Conservation (phyloP, 2,329 filamentous ascomycete species). For the Aaosphaeria arxii region DNA sequence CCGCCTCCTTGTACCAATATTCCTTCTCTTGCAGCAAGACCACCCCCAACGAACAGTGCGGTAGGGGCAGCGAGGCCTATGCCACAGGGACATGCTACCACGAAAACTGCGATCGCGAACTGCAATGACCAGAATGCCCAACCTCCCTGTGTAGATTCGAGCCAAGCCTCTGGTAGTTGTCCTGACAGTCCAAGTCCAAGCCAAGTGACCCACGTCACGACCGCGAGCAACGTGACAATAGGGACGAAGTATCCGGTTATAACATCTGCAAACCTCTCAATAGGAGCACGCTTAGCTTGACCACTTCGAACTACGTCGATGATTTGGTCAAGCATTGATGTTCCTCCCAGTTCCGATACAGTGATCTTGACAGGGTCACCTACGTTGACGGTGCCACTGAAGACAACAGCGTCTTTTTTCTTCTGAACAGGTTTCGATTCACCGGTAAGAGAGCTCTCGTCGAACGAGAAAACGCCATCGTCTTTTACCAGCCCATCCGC, state of each 20-base stretch:
- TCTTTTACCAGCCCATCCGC: constrained; percentile 67
- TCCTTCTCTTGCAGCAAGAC: constrained; percentile 73
- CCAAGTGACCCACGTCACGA: constrained; percentile 72
- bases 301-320: constrained; percentile 74
- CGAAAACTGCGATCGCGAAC: constrained; percentile 83
- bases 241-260: constrained; percentile 77
- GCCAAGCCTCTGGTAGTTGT: constrained; percentile 55
- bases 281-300: constrained; percentile 70
- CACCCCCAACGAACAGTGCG: constrained; percentile 77
- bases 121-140: constrained; percentile 73
- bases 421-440: constrained; percentile 70
- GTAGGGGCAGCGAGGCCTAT: constrained; percentile 83
- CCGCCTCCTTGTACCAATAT: constrained; percentile 82
- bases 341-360: constrained; percentile 63
- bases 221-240: constrained; percentile 65
- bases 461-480: constrained; percentile 63
- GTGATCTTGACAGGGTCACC: constrained; percentile 59
- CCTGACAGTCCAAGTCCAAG: constrained; percentile 61
- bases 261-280: constrained; percentile 70
- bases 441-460: constrained; percentile 87
- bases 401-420: constrained; percentile 60
- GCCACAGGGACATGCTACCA: constrained; percentile 82
- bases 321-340: constrained; percentile 77
- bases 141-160: constrained; percentile 56
- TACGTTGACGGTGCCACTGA: constrained; percentile 73